Evolutionary conservation across 768 basidiomycete genomes (phyloP).

Genomic region (Galerina sulciceps): DNA sequence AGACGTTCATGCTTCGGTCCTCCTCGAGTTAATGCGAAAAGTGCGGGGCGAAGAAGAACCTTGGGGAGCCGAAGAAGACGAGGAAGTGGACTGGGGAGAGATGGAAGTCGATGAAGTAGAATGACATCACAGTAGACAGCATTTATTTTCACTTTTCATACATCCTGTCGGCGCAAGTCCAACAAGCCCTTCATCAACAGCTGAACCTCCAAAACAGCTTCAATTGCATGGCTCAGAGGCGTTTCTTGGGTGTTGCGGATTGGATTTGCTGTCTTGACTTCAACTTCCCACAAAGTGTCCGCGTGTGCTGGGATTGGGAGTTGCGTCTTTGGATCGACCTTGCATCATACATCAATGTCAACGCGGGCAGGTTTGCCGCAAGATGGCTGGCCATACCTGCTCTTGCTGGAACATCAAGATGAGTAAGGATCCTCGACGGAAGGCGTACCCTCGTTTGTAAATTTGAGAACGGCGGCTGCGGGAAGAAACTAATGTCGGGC

Average conservation of each 20-base stretch:
- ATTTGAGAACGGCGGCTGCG: constrained; percentile 69
- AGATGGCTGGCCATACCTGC: constrained; percentile 49
- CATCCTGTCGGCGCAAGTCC: constrained; percentile 76
- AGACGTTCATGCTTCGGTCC: constrained; percentile 41
- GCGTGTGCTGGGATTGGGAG: constrained; percentile 78
- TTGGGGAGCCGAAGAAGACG: constrained; percentile 39
- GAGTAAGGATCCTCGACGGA: constrained; percentile 68
- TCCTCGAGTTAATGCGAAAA: constrained; percentile 47
- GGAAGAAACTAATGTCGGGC: constrained; percentile 8
- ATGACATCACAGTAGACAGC: constrained; percentile 5
- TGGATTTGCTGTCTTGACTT: constrained; percentile 83
- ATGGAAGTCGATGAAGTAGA: constrained; percentile 38
- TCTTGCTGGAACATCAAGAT: constrained; percentile 90
- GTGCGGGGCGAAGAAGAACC: constrained; percentile 31
- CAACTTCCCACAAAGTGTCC: constrained; percentile 86
- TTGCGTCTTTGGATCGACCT: constrained; percentile 79
- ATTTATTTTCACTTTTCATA: constrained; percentile 34
- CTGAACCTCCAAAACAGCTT: constrained; percentile 82
- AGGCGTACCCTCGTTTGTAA: constrained; percentile 81
- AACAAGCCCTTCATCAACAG: constrained; percentile 83
- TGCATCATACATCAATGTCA: not conserved
- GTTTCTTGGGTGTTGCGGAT: constrained; percentile 79
- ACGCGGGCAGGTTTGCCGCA: not conserved
- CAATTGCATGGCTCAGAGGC: constrained; percentile 70
- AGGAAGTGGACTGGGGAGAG: constrained; percentile 57